A percentile compares a stretch with the other conserved stretches of the same genome.
Conservation (phyloP, 2,329 filamentous ascomycete genomes). For the Blumeria graminis region DNA sequence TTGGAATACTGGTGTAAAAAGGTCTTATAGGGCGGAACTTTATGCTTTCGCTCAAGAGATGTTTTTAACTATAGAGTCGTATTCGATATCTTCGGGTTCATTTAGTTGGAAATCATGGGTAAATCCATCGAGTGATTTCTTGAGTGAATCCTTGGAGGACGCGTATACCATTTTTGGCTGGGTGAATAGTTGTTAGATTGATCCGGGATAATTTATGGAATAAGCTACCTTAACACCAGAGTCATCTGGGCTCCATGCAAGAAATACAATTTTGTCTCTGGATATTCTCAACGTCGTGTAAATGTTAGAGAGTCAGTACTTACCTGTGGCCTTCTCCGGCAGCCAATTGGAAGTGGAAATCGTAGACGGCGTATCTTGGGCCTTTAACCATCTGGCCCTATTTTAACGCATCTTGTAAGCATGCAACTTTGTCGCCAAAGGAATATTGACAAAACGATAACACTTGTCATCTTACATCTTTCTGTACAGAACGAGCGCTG, state of each 20-base stretch:
- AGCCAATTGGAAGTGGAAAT: constrained; percentile 53
- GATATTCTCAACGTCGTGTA: constrained; percentile 6
- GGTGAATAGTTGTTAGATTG: constrained; percentile 3
- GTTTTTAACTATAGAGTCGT: constrained; percentile 41
- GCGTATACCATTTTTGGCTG: constrained; percentile 80
- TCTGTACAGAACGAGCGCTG: constrained; percentile 47
- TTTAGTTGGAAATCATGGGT: constrained; percentile 64
- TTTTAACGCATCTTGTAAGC: background rate
- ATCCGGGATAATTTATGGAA: background rate
- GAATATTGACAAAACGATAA: background rate
- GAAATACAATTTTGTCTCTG: constrained; percentile 58
- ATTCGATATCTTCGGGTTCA: constrained; percentile 62
- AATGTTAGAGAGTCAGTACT: constrained; percentile 5
- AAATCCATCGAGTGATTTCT: constrained; percentile 53
- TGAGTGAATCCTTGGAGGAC: constrained; percentile 68
- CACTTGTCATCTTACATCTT: constrained; percentile 24
- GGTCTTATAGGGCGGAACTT: constrained; percentile 10
- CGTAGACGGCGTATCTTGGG: constrained; percentile 65
- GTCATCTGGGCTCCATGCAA: constrained; percentile 64
- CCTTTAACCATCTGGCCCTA: constrained; percentile 38
- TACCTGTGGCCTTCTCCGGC: constrained; percentile 51
- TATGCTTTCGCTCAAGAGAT: constrained; percentile 35
- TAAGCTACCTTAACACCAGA: constrained; percentile 45
- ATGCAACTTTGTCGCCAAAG: background rate
- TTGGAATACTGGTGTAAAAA: no score